These are phyloP conservation scores for Stagonosporopsis vannaccii DNA, from an alignment of 2,329 filamentous ascomycete genomes.

Conservation along the genomic window DNA sequence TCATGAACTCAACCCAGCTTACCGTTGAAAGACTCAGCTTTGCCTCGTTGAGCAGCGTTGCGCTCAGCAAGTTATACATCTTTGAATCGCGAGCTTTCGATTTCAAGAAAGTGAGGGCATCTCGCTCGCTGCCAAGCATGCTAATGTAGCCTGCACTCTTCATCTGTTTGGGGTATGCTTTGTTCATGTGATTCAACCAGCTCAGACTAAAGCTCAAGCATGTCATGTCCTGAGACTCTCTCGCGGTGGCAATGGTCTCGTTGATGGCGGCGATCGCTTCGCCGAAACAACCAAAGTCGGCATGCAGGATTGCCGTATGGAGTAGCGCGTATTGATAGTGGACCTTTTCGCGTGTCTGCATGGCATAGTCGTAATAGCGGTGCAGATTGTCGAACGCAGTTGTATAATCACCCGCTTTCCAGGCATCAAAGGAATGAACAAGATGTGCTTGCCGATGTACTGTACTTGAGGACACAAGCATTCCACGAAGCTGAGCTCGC, in stretches of 20 bases:
- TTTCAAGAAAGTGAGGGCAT: constrained; percentile 83
- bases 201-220: constrained; percentile 95
- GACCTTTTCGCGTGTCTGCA: constrained; percentile 80
- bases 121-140: constrained; percentile 78
- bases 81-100: constrained; percentile 84
- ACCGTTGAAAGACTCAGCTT: constrained; percentile 79
- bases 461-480: constrained; percentile 72
- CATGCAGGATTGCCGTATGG: constrained; percentile 90
- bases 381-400: constrained; percentile 91
- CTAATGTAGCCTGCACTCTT: constrained; percentile 73
- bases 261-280: constrained; percentile 95
- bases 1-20: constrained; percentile 45
- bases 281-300: constrained; percentile 89
- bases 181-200: constrained; percentile 95
- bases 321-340: constrained; percentile 96
- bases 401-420: constrained; percentile 88
- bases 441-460: constrained; percentile 79
- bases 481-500: constrained; percentile 71
- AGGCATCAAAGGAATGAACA: constrained; percentile 87
- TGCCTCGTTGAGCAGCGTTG: constrained; percentile 83
- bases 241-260: constrained; percentile 91
- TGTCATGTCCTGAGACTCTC: constrained; percentile 89
- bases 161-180: constrained; percentile 79
- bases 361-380: constrained; percentile 95
- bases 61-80: constrained; percentile 85